Base-by-base conservation (phyloP, 495 filamentous ascomycete genomes). In the Annulohypoxylon bovei region DNA sequence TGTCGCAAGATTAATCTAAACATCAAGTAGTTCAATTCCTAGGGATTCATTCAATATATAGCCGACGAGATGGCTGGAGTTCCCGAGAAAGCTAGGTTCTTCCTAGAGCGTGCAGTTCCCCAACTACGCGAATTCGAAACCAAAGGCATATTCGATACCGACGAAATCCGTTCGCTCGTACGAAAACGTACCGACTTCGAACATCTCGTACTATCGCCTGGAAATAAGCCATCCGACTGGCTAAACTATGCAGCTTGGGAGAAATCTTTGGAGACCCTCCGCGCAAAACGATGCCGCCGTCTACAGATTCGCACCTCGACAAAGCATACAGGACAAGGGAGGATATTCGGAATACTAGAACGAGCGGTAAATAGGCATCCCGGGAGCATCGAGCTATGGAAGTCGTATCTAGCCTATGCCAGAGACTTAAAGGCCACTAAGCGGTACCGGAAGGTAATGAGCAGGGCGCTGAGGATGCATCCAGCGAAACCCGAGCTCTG, bases 21-120 rank as follows among this genome's bases (percentile, higher is more conserved):
- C 6, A 42, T 37, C 40, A 54, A 18, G 14, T 56, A 3, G 25
- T 0, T 18, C 12, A 28, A 18, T 32, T 23, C 23, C 23, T 1
- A 37, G 8, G 2, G 7, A 23, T 33, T 2, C 2, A 14, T 16
- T 18, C 22, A 1, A 1, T 47, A 18, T 2, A 33, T 35, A 40
- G 23, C 9, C 35, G 32, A 12, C 25, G 84, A 42, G 55, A 97
- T 97, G 94, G 88, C 93, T 0, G 88, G 87, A 46, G 88, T 93
- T 42, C 92, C 91, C 66, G 96, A 99, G 76, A 98, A 97, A 81
- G 95, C 94, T 16, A 92, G 95, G 27, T 98, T 94, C 80, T 97
- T 91, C 77, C 85, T 98, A 46, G 95, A 99, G 81, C 89, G 93
- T 67, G 91, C 91, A 5, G 92, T 97, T 35, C 92, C 94, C 6